These are phyloP conservation scores for Chlamydomonas reinhardtii DNA, from an alignment of 163 green algal genomes.

Conservation along the genomic window DNA sequence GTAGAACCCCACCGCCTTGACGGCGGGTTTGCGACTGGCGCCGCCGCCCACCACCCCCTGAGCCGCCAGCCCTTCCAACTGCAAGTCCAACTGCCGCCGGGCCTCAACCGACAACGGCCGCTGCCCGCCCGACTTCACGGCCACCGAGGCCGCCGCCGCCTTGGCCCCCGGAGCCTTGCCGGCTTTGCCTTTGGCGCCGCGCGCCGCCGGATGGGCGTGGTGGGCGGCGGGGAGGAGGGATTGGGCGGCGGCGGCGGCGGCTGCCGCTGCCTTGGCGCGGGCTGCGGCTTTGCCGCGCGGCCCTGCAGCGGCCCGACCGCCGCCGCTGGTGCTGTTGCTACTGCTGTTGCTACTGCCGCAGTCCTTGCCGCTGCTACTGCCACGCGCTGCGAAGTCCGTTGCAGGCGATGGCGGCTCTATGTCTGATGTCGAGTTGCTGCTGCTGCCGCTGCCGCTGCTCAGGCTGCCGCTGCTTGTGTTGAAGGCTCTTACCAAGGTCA, in stretches of 20 bases:
- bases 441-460: no score
- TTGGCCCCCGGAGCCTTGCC: constrained; percentile 4
- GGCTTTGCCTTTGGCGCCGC: not conserved
- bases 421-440: no score
- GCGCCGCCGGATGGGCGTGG: not conserved
- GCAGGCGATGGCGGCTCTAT: no score
- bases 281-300: no score
- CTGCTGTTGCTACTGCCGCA: not conserved
- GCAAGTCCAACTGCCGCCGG: not conserved
- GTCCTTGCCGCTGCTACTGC: not conserved
- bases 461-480: no score
- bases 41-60: not conserved
- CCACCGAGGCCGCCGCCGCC: constrained; percentile 14
- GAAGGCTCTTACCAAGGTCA: no score
- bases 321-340: not conserved
- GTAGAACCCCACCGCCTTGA: constrained; percentile 27
- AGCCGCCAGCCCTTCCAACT: not conserved
- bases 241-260: not conserved
- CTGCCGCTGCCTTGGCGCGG: no score
- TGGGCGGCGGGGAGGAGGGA: no score
- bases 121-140: constrained; percentile 1
- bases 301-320: no score
- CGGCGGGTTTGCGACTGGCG: not conserved
- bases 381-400: no score
- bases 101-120: constrained; percentile 4